Evolutionary conservation across 2,329 filamentous ascomycete genomes (phyloP).

Genomic region (Rhinocladiella mackenziei): DNA sequence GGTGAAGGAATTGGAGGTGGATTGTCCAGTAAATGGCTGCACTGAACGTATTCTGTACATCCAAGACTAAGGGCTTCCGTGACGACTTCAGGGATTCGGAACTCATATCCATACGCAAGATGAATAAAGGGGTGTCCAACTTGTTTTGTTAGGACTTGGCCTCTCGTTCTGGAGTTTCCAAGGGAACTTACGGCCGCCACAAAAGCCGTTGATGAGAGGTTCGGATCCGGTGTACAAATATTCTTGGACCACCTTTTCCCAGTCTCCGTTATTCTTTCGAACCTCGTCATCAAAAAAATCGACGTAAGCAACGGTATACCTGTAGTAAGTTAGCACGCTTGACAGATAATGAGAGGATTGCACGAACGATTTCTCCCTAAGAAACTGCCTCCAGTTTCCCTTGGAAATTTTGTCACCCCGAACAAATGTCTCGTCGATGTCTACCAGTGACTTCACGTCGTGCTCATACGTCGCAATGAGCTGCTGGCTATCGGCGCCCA

Average conservation of each 20-base stretch:
- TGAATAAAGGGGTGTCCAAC: constrained; percentile 50
- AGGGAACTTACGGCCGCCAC: constrained; percentile 15
- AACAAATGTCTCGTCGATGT: too few relatives aligned
- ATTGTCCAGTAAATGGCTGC: constrained; percentile 5
- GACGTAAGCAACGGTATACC: constrained; percentile 21
- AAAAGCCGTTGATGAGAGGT: constrained; percentile 23
- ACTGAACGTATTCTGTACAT: constrained; percentile 12
- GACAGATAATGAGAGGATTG: neutral
- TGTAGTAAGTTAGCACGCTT: neutral
- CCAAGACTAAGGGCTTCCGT: constrained; percentile 10
- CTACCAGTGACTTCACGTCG: too few relatives aligned
- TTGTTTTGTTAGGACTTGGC: constrained; percentile 5
- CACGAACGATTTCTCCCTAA: constrained; percentile 4
- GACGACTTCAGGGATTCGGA: constrained; percentile 5
- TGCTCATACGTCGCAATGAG: too few relatives aligned
- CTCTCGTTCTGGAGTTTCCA: constrained; percentile 3
- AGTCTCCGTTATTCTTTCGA: constrained; percentile 15
- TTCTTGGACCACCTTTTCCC: constrained; percentile 23
- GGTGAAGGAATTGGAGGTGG: constrained; percentile 1
- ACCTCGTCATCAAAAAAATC: constrained; percentile 26
- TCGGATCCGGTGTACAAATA: constrained; percentile 28
- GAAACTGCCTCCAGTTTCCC: constrained; percentile 8
- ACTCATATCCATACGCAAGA: constrained; percentile 15
- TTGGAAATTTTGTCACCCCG: too few relatives aligned
- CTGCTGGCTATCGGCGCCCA: constrained; percentile 3